Conservation (phyloP, 2,329 filamentous ascomycete species). For the Botrytis byssoidea region DNA sequence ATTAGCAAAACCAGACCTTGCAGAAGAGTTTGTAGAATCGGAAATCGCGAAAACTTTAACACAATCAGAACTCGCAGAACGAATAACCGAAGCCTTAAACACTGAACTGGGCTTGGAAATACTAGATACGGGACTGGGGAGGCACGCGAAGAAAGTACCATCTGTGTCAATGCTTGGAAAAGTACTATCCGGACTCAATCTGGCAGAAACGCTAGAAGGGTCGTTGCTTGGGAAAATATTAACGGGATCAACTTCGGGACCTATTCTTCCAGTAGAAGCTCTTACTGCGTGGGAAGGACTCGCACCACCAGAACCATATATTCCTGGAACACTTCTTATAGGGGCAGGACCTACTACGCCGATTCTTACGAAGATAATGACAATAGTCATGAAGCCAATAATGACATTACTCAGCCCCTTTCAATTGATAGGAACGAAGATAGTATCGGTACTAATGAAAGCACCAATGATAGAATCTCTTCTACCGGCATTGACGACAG, state of each 20-base stretch:
- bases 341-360: not conserved
- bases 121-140: not conserved
- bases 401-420: not conserved
- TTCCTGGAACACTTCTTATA: too few relatives aligned
- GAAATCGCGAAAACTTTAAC: not conserved
- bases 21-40: not conserved
- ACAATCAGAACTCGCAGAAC: not conserved
- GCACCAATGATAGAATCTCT: not conserved
- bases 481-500: not conserved
- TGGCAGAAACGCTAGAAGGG: not conserved
- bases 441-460: not conserved
- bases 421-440: not conserved
- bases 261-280: too few relatives aligned
- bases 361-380: not conserved
- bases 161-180: not conserved
- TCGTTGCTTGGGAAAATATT: not conserved
- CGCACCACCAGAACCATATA: not conserved
- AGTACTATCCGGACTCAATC: not conserved
- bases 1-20: not conserved
- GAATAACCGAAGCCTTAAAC: not conserved
- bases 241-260: not conserved
- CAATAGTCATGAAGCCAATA: not conserved
- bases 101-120: not conserved
- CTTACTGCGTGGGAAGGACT: not conserved
- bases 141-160: too few relatives aligned